These are phyloP conservation scores for Clarkia xantiana DNA, from an alignment of 345 rosid genomes.

Conservation along the genomic window DNA sequence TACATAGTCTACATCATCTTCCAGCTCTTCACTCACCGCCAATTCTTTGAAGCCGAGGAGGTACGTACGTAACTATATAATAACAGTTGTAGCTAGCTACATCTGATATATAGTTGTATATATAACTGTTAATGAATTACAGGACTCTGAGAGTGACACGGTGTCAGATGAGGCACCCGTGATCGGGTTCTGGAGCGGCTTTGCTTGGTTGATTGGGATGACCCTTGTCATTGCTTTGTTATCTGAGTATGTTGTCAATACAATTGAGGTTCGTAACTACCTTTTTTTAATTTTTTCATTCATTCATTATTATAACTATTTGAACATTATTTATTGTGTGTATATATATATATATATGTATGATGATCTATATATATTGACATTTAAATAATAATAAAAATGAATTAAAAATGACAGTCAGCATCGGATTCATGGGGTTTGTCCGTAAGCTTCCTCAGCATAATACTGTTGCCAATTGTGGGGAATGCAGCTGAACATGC, in stretches of 20 bases:
- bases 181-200: constrained; percentile 75
- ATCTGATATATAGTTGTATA: not conserved
- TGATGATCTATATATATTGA: too few species aligned
- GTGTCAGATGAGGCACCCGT: constrained; percentile 39
- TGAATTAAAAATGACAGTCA: too few species aligned
- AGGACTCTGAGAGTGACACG: constrained; percentile 31
- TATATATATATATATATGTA: too few species aligned
- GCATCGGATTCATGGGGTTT: constrained; percentile 84
- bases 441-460: constrained; percentile 78
- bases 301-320: too few species aligned
- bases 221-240: constrained; percentile 55
- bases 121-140: not conserved
- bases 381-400: too few species aligned
- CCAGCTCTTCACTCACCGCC: constrained; percentile 67
- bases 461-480: constrained; percentile 77
- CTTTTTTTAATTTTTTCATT: too few species aligned
- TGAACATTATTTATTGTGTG: too few species aligned
- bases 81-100: too few species aligned
- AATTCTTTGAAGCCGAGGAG: constrained; percentile 47
- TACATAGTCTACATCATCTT: constrained; percentile 65
- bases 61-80: too few species aligned
- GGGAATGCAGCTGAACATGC: constrained; percentile 97
- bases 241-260: constrained; percentile 66
- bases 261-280: constrained; percentile 48
- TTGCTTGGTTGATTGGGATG: constrained; percentile 77